phyloP scores from a whole-genome alignment of 306 rosid genomes.

The Argentina anserina region DNA sequence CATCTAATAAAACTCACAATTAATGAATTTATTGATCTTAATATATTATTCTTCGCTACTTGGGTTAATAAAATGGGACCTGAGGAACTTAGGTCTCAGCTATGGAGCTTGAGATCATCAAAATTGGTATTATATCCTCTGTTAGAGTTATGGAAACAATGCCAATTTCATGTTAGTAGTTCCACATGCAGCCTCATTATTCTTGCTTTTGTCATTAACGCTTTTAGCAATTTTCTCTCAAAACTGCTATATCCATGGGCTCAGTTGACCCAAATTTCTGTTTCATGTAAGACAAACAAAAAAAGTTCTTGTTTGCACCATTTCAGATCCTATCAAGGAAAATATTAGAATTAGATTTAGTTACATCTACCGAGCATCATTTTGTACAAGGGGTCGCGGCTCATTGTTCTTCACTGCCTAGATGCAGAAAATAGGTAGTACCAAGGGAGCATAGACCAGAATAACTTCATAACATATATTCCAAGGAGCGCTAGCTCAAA shows the following conservation, averaged over 20 bases:
- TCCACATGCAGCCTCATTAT: neutral
- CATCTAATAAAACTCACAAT: neutral
- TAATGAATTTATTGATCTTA: neutral
- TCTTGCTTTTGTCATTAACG: neutral
- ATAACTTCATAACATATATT: constrained; percentile 4
- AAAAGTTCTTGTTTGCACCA: neutral
- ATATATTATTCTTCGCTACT: neutral
- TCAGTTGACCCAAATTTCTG: neutral
- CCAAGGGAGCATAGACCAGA: neutral
- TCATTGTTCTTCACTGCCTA: neutral
- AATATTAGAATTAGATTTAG: neutral
- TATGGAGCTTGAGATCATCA: too few relatives aligned
- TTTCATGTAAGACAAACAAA: too few relatives aligned
- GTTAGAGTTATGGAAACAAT: too few relatives aligned
- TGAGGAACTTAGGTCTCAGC: too few relatives aligned
- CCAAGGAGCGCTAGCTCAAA: neutral
- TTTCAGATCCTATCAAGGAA: neutral
- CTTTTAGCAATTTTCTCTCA: neutral
- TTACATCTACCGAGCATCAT: neutral
- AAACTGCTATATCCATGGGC: neutral
- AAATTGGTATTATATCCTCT: too few relatives aligned
- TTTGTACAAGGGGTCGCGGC: neutral
- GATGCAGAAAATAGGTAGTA: neutral
- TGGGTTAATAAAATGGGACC: neutral
- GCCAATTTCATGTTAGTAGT: too few relatives aligned